Conservation (phyloP, 331 rosid genomes). For the Telfairia occidentalis region DNA sequence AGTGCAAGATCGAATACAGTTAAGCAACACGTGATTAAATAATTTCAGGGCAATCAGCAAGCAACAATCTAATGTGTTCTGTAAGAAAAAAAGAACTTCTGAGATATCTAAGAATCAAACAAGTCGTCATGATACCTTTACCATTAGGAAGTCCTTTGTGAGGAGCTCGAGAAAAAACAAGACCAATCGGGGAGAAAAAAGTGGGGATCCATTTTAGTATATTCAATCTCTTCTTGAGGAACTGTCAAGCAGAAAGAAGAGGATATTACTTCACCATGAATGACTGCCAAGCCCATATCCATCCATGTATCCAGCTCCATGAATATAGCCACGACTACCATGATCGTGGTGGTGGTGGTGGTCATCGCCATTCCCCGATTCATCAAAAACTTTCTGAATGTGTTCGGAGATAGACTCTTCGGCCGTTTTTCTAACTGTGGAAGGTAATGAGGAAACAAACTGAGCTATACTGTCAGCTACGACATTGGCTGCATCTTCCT, state of each 20-base stretch:
- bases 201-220: neutral
- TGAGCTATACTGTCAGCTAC: conserved; percentile 51
- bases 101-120: neutral
- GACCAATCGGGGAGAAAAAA: neutral
- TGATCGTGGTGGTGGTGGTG: conserved; percentile 17
- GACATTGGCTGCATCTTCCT: conserved; percentile 64
- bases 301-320: conserved; percentile 46
- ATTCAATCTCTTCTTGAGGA: conserved; percentile 4
- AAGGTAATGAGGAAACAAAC: conserved; percentile 65
- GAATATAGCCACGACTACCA: conserved; percentile 20
- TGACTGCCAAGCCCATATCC: conserved; percentile 65
- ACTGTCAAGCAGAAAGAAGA: neutral
- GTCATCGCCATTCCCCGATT: conserved; percentile 31
- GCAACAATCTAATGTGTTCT: neutral
- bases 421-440: conserved; percentile 44
- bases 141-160: neutral
- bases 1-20: neutral
- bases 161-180: neutral
- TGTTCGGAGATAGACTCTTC: conserved; percentile 59
- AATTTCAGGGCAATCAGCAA: neutral
- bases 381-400: conserved; percentile 48
- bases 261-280: conserved; percentile 32
- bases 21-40: neutral
- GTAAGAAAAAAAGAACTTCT: neutral
- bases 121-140: neutral